These are phyloP conservation scores for Eimeria nieschulzi DNA, from an alignment of 169 alveolate species.

Conservation along the genomic window DNA sequence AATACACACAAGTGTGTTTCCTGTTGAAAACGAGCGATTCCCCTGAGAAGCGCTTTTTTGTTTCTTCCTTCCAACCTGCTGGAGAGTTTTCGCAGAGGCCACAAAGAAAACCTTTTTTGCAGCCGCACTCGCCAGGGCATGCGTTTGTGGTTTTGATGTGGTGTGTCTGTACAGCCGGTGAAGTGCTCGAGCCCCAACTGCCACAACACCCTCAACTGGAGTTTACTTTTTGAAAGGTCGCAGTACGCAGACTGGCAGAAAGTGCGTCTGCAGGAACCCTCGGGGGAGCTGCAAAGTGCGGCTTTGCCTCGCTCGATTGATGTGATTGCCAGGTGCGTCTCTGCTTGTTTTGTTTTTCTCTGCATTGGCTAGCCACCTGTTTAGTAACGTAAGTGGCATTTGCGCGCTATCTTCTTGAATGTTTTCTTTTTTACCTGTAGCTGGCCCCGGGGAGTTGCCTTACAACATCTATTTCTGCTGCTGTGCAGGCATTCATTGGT, in stretches of 20 bases:
- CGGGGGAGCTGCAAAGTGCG: constrained; percentile 96
- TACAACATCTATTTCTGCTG: neutral
- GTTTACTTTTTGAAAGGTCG: constrained; percentile 22
- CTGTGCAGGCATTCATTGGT: constrained; percentile 88
- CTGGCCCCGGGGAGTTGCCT: neutral
- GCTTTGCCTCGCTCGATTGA: constrained; percentile 98
- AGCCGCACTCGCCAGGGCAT: no score
- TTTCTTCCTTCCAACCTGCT: no score
- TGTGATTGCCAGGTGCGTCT: constrained; percentile 88
- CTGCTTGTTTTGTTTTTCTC: neutral
- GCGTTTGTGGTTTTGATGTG: neutral
- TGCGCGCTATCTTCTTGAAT: neutral
- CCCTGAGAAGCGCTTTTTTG: no score
- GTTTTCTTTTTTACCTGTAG: neutral
- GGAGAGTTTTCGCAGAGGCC: no score
- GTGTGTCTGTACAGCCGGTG: constrained; percentile 46
- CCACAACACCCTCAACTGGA: constrained; percentile 61
- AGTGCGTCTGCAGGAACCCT: constrained; percentile 62
- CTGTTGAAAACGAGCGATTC: no score
- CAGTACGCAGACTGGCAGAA: constrained; percentile 65
- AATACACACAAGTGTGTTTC: constrained; percentile 85
- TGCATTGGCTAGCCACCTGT: no score
- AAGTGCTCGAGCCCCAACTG: constrained; percentile 51
- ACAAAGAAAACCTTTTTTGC: no score
- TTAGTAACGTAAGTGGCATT: neutral